Base-by-base conservation (phyloP, 169 alveolate genomes). In the Pseudocohnilembus persalinus region DNA sequence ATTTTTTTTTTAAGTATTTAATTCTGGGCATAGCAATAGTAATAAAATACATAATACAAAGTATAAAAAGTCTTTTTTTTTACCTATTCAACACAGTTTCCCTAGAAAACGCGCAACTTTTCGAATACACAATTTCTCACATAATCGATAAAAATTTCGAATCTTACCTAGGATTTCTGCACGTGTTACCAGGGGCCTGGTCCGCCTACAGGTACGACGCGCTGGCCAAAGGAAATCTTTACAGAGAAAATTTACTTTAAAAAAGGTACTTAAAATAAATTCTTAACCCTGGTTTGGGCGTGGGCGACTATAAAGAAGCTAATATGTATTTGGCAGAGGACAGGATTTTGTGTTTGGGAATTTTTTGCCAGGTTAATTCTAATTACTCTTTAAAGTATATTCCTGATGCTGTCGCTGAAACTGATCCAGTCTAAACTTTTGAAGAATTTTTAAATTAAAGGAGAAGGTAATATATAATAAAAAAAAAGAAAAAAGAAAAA, bases 241-340 rank as follows among this genome's bases (percentile, higher is more conserved):
- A 77, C 31, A 29, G 72, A 33, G 82, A 77, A 33, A 77, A 77
- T 26, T 33, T 77, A 68, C 28, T 77, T 31, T 25, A 77, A 77
- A 77, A 77, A 27, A 77, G 82, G 33, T 77, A 77, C 33, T n/a
- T 77, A 27, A 77, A 77, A n/a, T 33, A 77, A 33, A 77, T 77
- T 34, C 26, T 77, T 30, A 33, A 77, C 82, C 34, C 74, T n/a
- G 28, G 33, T 33, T n/a, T 77, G 74, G 63, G 34, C 73, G 29
- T 33, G 4, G 63, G 63, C 32, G 63, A 77, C 33, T 33, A 33
- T 25, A n/a, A 77, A 29, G 86, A 85, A 25, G 85, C 90, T 1
- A 89, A 89, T 64, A 89, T 89, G 89, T 89, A 74, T 65, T 76
- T 89, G 32, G 93, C 93, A 20, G 93, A 89, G 64, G 93, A 89